These are phyloP conservation scores for Wickerhamiella sergipiensis DNA, from an alignment of 805 yeast species.

Conservation along the genomic window DNA sequence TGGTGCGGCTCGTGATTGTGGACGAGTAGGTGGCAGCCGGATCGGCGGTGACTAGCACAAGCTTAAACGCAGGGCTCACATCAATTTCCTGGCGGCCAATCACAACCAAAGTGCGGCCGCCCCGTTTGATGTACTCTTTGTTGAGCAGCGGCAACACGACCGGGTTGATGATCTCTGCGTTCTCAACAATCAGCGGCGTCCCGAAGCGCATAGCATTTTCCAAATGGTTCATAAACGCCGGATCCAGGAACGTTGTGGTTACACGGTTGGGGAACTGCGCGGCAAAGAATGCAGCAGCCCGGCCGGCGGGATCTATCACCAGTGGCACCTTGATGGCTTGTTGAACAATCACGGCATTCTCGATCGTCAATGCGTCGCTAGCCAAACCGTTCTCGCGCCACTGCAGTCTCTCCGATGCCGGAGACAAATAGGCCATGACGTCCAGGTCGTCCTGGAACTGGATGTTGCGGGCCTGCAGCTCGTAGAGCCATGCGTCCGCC, in stretches of 20 bases:
- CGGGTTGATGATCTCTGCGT: constrained; percentile 75
- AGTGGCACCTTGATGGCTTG: constrained; percentile 33
- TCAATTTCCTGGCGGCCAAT: constrained; percentile 57
- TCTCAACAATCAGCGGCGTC: constrained; percentile 53
- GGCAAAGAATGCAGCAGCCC: background rate
- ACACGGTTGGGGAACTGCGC: constrained; percentile 24
- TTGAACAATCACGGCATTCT: constrained; percentile 45
- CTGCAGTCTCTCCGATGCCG: constrained; percentile 22
- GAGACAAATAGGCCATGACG: background rate
- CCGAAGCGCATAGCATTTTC: constrained; percentile 83
- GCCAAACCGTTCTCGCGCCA: constrained; percentile 47
- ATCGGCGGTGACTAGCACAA: constrained; percentile 51
- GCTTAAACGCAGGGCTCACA: constrained; percentile 45
- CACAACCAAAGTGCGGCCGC: constrained; percentile 52
- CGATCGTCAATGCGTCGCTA: constrained; percentile 46
- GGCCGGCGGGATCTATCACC: constrained; percentile 60
- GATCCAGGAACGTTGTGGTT: constrained; percentile 57
- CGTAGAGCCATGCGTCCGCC: constrained; percentile 25
- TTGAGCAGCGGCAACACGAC: constrained; percentile 48
- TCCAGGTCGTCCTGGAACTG: constrained; percentile 22
- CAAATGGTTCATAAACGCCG: constrained; percentile 46
- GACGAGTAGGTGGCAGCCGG: constrained; percentile 31
- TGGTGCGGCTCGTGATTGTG: constrained; percentile 47
- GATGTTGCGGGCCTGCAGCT: constrained; percentile 28
- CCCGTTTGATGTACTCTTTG: constrained; percentile 46